Percentiles rank a stretch among this genome's conserved stretches.
phyloP scores from a whole-genome alignment of 2,329 filamentous ascomycete species.

The Fulvia fulva region DNA sequence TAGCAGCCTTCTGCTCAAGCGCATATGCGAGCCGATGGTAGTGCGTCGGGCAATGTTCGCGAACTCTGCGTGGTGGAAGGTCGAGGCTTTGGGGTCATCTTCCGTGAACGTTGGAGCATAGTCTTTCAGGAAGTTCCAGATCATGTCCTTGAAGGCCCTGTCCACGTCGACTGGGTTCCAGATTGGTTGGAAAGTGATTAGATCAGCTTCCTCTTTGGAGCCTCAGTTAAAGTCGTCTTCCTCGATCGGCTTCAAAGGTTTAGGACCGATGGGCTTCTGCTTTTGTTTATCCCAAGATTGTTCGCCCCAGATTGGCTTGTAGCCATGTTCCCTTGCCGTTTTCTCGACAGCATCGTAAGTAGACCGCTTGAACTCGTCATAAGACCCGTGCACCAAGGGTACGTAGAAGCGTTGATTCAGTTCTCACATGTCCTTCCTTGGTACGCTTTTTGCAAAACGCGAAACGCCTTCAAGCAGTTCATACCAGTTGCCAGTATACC shows the following conservation, averaged over 20 bases:
- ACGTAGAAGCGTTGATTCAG: constrained; percentile 55
- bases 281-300: constrained; percentile 61
- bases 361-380: constrained; percentile 42
- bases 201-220: constrained; percentile 82
- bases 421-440: constrained; percentile 57
- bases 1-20: constrained; percentile 76
- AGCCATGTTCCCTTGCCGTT: constrained; percentile 33
- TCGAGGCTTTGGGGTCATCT: constrained; percentile 48
- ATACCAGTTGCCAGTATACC: constrained; percentile 77
- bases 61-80: constrained; percentile 50
- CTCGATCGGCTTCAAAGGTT: constrained; percentile 67
- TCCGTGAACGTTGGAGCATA: constrained; percentile 81
- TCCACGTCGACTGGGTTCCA: constrained; percentile 85
- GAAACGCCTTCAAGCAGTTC: constrained; percentile 66
- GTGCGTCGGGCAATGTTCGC: constrained; percentile 63
- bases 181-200: constrained; percentile 87
- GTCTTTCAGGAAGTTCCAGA: constrained; percentile 47
- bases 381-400: constrained; percentile 50
- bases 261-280: constrained; percentile 74
- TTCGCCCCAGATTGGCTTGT: constrained; percentile 70
- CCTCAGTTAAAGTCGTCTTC: constrained; percentile 84
- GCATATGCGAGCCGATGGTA: constrained; percentile 82
- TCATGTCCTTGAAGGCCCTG: constrained; percentile 58
- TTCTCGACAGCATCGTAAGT: constrained; percentile 41
- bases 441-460: constrained; percentile 51